These are phyloP conservation scores for Batrachochytrium dendrobatidis DNA, from an alignment of 371 early-diverging fungal genomes.

Conservation along the genomic window DNA sequence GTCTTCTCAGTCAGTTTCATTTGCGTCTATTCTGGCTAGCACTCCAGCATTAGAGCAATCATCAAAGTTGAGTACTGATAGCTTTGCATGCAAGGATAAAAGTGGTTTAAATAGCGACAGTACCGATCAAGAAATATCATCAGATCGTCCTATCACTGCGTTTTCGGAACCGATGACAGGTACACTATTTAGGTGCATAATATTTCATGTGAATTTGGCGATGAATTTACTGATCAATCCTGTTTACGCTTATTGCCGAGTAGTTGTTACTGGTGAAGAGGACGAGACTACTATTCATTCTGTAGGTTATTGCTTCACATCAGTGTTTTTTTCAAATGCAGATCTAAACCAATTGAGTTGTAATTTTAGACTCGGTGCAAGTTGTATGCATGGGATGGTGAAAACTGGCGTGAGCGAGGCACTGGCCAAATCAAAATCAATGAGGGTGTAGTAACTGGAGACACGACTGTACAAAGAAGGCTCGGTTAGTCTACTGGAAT, in stretches of 20 bases:
- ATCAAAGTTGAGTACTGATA: not conserved
- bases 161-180: not conserved
- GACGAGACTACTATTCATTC: slow-evolving; percentile 1
- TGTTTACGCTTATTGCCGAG: not conserved
- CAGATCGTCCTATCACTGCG: not conserved
- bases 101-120: not conserved
- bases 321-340: not conserved
- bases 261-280: slow-evolving; percentile 8
- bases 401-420: slow-evolving; percentile 8
- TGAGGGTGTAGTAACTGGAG: not conserved
- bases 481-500: not conserved
- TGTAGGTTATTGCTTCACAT: not conserved
- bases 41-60: not conserved
- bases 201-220: not conserved
- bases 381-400: not conserved
- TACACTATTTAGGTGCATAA: not conserved
- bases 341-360: not conserved
- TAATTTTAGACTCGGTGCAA: not conserved
- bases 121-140: not conserved
- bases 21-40: slow-evolving; percentile 2
- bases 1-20: not conserved
- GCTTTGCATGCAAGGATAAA: not conserved
- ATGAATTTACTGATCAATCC: not conserved
- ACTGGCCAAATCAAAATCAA: not conserved
- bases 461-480: not conserved